phyloP scores from a whole-genome alignment of 1,284 basidiomycete genomes.

The Crucibulum cyathiforme region DNA sequence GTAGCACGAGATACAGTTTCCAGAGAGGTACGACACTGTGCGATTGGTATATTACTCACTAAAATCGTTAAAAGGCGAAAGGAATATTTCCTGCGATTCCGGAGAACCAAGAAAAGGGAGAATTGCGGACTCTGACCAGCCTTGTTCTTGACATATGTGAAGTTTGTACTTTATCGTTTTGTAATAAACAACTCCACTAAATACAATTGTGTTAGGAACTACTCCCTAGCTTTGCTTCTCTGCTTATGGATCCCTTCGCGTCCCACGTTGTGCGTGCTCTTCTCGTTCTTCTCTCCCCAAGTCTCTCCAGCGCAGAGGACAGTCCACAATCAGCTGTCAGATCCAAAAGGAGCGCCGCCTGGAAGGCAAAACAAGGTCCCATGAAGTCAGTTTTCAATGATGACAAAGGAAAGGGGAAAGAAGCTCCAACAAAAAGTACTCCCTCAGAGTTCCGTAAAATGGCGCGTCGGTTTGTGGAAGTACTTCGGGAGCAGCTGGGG shows the following conservation, averaged over 20 bases:
- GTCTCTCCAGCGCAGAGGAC: conserved; percentile 46
- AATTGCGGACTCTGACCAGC: conserved; percentile 75
- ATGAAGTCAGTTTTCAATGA: conserved; percentile 74
- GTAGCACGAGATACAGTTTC: conserved; percentile 77
- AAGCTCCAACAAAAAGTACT: conserved; percentile 30
- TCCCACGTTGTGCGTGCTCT: conserved; percentile 87
- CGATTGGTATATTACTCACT: neutral
- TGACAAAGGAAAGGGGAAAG: conserved; percentile 49
- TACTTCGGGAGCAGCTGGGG: conserved; percentile 58
- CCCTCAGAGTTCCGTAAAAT: conserved; percentile 60
- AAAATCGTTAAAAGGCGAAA: conserved; percentile 52
- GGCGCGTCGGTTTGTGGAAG: conserved; percentile 59
- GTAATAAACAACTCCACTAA: neutral
- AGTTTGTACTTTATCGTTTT: conserved; percentile 46
- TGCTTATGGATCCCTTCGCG: conserved; percentile 84
- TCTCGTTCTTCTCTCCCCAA: conserved; percentile 74
- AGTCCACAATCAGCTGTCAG: conserved; percentile 52
- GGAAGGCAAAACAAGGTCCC: conserved; percentile 76
- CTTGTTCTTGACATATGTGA: conserved; percentile 71
- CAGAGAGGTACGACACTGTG: conserved; percentile 67
- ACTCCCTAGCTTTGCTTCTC: conserved; percentile 61
- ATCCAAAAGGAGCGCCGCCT: conserved; percentile 79
- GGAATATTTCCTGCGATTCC: conserved; percentile 64
- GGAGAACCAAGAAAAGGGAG: conserved; percentile 60
- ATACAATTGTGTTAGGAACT: conserved; percentile 61